Percentiles rank a stretch among this genome's conserved stretches.
phyloP scores from a whole-genome alignment of 352 stramenopile species.

The Blastocystis sp. region DNA sequence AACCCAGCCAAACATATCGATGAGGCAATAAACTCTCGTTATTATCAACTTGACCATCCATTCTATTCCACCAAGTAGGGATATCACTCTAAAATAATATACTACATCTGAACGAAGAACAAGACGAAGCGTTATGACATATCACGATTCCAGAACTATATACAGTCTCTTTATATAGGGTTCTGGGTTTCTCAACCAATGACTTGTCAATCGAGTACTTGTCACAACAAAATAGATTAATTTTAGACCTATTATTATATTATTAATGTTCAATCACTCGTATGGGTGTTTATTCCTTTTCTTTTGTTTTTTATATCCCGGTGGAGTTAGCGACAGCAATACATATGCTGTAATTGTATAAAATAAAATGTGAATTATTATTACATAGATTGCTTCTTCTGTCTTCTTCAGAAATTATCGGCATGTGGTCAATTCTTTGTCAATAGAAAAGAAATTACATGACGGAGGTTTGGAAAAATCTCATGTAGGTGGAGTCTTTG shows the following conservation, averaged over 20 bases:
- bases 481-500: neutral
- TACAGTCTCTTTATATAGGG: neutral
- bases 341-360: neutral
- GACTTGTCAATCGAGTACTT: neutral
- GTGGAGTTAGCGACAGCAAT: neutral
- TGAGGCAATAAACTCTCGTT: neutral
- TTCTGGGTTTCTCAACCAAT: neutral
- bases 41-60: neutral
- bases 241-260: neutral
- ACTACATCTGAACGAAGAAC: neutral
- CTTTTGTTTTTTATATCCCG: neutral
- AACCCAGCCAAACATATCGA: neutral
- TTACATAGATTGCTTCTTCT: conserved; percentile 23
- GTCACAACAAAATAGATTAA: neutral
- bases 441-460: neutral
- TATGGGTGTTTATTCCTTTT: neutral
- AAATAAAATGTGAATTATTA: neutral
- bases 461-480: neutral
- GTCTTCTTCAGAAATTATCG: conserved; percentile 23
- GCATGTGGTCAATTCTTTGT: neutral
- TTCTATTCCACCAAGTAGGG: neutral
- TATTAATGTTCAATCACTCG: neutral
- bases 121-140: conserved; percentile 27
- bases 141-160: neutral
- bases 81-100: neutral